Conservation (phyloP, 1,284 basidiomycete genomes). For the Dichomitus squalens region DNA sequence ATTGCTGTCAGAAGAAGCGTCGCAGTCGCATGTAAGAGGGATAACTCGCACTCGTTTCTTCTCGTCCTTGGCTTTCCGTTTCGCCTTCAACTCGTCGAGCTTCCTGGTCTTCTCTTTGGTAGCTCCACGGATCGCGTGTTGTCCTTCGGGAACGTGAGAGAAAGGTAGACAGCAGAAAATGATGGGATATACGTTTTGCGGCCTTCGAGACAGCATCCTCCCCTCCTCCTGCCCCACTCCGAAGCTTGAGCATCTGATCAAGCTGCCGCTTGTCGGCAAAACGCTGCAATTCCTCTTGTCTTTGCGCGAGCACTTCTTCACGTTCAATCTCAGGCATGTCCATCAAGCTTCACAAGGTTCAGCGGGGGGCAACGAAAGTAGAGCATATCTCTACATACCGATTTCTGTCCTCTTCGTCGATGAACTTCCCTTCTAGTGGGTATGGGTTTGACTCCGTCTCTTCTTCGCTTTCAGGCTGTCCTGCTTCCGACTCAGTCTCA, state of each 20-base stretch:
- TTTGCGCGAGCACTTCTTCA: conserved; percentile 80
- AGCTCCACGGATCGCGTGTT: conserved; percentile 76
- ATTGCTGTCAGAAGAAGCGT: conserved; percentile 10
- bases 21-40: neutral
- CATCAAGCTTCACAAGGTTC: conserved; percentile 60
- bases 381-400: conserved; percentile 52
- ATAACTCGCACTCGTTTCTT: conserved; percentile 59
- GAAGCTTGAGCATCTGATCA: conserved; percentile 72
- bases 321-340: conserved; percentile 86
- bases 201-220: conserved; percentile 68
- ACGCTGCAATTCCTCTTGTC: conserved; percentile 81
- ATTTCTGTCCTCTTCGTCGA: conserved; percentile 75
- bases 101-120: conserved; percentile 84
- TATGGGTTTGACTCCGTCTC: conserved; percentile 68
- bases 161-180: neutral
- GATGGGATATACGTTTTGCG: conserved; percentile 59
- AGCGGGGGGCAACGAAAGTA: conserved; percentile 1
- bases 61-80: conserved; percentile 79
- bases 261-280: conserved; percentile 76
- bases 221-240: conserved; percentile 52
- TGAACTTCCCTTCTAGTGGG: conserved; percentile 90
- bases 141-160: conserved; percentile 45
- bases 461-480: conserved; percentile 62
- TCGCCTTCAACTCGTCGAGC: conserved; percentile 83
- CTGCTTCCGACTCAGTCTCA: conserved; percentile 45